Evolutionary conservation across 345 rosid genomes (phyloP).

Genomic region (Cochlearia excelsa): DNA sequence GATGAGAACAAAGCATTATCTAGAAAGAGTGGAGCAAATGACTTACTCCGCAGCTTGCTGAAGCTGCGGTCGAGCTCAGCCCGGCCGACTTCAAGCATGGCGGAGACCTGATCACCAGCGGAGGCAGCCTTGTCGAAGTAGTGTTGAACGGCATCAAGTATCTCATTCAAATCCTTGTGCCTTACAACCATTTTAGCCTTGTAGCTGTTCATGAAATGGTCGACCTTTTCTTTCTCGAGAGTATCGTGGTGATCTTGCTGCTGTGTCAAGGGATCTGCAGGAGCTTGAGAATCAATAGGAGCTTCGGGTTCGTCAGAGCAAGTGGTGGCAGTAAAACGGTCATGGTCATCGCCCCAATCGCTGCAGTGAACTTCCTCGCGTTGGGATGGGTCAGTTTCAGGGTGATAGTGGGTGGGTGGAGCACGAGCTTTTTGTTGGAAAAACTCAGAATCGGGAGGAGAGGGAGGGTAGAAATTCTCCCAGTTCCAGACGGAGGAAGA

Average conservation of each 20-base stretch:
- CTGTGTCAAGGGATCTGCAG: constrained; percentile 41
- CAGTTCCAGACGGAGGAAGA: constrained; percentile 96
- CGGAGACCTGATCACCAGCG: constrained; percentile 72
- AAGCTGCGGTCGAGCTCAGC: constrained; percentile 89
- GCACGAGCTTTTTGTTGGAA: constrained; percentile 47
- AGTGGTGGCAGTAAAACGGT: constrained; percentile 48
- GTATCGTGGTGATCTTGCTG: constrained; percentile 20
- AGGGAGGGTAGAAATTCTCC: constrained; percentile 91
- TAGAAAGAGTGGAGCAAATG: neutral
- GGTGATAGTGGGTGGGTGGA: constrained; percentile 31
- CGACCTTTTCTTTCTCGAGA: constrained; percentile 33
- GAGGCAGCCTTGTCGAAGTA: constrained; percentile 78
- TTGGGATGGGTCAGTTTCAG: constrained; percentile 58
- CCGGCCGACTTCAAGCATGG: constrained; percentile 73
- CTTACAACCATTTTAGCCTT: constrained; percentile 65
- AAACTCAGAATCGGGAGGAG: constrained; percentile 89
- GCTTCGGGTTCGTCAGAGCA: constrained; percentile 37
- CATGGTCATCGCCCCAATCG: constrained; percentile 88
- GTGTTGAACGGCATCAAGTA: constrained; percentile 68
- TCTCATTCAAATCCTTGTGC: constrained; percentile 86
- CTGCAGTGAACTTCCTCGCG: constrained; percentile 96
- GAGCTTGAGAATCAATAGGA: constrained; percentile 42
- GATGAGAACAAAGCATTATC: neutral
- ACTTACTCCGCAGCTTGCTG: constrained; percentile 71
- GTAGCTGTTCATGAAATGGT: constrained; percentile 44